Conservation (phyloP, 2,329 filamentous ascomycete genomes). For the Lasiodiplodia citricola region DNA sequence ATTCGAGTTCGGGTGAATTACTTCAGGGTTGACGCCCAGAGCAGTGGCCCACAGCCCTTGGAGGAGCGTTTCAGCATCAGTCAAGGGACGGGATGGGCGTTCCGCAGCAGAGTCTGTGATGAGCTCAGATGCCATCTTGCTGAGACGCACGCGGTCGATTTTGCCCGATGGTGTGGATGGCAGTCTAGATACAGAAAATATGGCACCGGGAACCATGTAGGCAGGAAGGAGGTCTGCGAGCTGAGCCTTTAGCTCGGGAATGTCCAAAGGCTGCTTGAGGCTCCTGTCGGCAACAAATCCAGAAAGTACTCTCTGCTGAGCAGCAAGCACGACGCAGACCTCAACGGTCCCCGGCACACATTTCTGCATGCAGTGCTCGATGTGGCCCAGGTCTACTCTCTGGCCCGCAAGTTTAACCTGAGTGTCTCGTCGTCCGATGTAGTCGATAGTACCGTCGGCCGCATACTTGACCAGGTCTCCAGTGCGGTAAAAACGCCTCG, state of each 20-base stretch:
- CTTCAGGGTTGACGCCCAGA: background rate
- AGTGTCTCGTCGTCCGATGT: constrained; percentile 41
- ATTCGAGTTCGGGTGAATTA: background rate
- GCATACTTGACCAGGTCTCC: constrained; percentile 42
- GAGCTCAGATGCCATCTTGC: background rate
- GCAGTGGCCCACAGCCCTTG: background rate
- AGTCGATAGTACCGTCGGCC: constrained; percentile 41
- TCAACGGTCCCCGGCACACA: background rate
- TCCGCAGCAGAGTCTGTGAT: background rate
- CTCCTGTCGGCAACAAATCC: background rate
- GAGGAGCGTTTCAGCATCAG: background rate
- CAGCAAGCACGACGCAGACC: background rate
- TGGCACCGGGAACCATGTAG: constrained; percentile 3
- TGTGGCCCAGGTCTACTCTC: constrained; percentile 53
- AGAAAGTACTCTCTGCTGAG: background rate
- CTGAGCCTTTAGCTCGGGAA: background rate
- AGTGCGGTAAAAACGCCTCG: background rate
- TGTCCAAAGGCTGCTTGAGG: background rate
- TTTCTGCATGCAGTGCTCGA: constrained; percentile 41
- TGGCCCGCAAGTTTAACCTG: constrained; percentile 51
- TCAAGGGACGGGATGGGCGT: background rate
- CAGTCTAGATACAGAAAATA: background rate
- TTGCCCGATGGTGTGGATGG: background rate
- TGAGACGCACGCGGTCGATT: background rate
- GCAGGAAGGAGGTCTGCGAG: background rate